phyloP scores from a whole-genome alignment of 2,329 filamentous ascomycete species.

The Aspergillus quadricinctus region DNA sequence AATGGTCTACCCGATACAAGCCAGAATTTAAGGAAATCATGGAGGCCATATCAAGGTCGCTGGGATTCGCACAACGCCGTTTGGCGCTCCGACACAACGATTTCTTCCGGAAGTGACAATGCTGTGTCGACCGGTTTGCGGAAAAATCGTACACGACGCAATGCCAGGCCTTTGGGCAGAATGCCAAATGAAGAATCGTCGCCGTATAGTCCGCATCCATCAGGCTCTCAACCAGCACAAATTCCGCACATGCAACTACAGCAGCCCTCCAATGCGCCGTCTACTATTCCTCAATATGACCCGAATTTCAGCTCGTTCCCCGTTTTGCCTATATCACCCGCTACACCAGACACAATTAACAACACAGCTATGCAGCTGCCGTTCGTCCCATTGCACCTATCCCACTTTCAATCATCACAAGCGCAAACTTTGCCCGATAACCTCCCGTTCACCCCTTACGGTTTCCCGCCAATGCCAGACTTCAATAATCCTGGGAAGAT shows the following conservation, averaged over 20 bases:
- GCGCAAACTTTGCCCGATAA: slow-evolving; percentile 3
- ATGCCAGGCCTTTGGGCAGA: background rate
- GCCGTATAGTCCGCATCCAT: background rate
- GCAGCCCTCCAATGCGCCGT: background rate
- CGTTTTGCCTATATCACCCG: slow-evolving; percentile 2
- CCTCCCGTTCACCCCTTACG: slow-evolving; percentile 3
- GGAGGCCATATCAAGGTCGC: slow-evolving; percentile 18
- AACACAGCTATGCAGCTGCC: slow-evolving; percentile 2
- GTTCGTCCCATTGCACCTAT: slow-evolving; percentile 4
- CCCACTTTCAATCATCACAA: slow-evolving; percentile 3
- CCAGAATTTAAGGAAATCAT: slow-evolving; percentile 5
- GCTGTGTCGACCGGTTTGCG: background rate
- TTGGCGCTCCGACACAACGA: background rate
- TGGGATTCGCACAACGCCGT: slow-evolving; percentile 13
- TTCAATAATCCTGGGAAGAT: slow-evolving; percentile 3
- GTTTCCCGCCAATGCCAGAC: slow-evolving; percentile 9
- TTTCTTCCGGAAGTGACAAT: background rate
- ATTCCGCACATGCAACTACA: background rate
- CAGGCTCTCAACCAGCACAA: background rate
- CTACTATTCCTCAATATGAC: background rate
- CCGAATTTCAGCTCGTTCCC: slow-evolving; percentile 8
- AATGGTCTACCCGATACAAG: background rate
- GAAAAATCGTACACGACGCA: slow-evolving; percentile 1
- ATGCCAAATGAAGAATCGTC: slow-evolving; percentile 1
- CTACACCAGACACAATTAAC: background rate